Evolutionary conservation across 2,329 filamentous ascomycete genomes (phyloP), one percentile per base, ranked within the genome.

Genomic region (Scedosporium aurantiacum): DNA sequence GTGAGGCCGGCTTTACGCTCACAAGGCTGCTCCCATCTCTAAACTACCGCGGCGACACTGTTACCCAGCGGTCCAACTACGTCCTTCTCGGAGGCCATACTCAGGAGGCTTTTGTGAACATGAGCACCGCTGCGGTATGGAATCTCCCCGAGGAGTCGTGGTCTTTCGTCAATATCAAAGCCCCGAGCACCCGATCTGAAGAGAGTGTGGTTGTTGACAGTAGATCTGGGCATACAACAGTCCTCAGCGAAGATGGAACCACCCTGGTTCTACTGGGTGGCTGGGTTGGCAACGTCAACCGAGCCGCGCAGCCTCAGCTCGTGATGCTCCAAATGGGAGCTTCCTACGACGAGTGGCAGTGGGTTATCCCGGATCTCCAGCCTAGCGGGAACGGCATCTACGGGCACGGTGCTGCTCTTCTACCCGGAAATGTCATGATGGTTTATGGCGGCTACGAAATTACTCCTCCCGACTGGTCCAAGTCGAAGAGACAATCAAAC

Each of bases 21-120:
- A 96, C 92, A 0, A 80, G 85, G 0, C 76, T 97, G 25, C 76
- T 81, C 5, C 84, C 89, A 0, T 87, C 88, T 1, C 86, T 84
- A 66, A 86, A 87, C 21, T 88, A 89, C 69, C 80, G 80, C 4
- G 85, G 83, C 16, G 86, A 83, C 2, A 78, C 79, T 2, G 77
- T 87, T 47, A 87, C 85, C 4, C 88, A 91, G 69, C 85, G 92
- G 70, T 85, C 88, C 64, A 86, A 87, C 67, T 93, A 90, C 66
- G 83, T 96, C 12, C 75, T 97, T 23, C 76, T 97, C 16, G 93
- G 92, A 47, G 93, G 93, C 0, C 91, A 97, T 70, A 96, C 91
- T 0, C 79, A 84, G 66, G 74, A 78, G 16, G 92, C 91, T 0
- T 97, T 96, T 70, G 87, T 97, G 75, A 96, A 97, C 71, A 97